Base-by-base conservation (phyloP, 257 asterid species). In the Perilla frutescens region DNA sequence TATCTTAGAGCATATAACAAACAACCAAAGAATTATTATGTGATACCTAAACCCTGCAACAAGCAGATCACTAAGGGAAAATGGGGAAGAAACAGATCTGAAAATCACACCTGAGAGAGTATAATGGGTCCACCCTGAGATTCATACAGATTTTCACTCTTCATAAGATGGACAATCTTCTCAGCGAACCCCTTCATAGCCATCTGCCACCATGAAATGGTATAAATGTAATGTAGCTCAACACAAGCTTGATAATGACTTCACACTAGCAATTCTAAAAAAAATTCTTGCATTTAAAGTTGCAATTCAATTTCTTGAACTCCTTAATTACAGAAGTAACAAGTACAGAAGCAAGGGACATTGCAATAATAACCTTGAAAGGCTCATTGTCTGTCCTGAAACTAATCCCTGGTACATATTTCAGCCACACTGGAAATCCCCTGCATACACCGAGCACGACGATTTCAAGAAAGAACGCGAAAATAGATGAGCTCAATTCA, bases 371-470 rank as follows among this genome's bases (percentile, higher is more conserved):
- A 55, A 91, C 97, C 96, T 90, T 92, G 85, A 92, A 92, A 66
- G 96, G 96, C 84, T 83, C 94, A 71, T 92, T 92, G 62, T 92
- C 91, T 29, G 98, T 88, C 83, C 96, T 87, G 92, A 92, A 92
- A 79, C 94, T 92, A 68, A 92, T 92, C 55, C 94, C 96, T 3
- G 96, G 97, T 14, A 88, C 90, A 80, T 87, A 87, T 81, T 90
- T 92, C 57, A 92, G 85, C 97, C 98, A 92, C 80, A 92, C 98
- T 29, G 98, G 98, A 84, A 92, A 92, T 45, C 98, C 98, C 65
- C 96, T 90, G 87, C 67, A 80, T 70, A 74, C 3, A 50, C 47
- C 36, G 26, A 67, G 39, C 48, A 66, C 66, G 20, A 79, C 2
- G 13, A 8, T n/a, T 3, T 62, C 36, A 45, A 45, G 8, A 39